These are phyloP conservation scores for Solanum piurae DNA, from an alignment of 257 asterid species.

Conservation along the genomic window DNA sequence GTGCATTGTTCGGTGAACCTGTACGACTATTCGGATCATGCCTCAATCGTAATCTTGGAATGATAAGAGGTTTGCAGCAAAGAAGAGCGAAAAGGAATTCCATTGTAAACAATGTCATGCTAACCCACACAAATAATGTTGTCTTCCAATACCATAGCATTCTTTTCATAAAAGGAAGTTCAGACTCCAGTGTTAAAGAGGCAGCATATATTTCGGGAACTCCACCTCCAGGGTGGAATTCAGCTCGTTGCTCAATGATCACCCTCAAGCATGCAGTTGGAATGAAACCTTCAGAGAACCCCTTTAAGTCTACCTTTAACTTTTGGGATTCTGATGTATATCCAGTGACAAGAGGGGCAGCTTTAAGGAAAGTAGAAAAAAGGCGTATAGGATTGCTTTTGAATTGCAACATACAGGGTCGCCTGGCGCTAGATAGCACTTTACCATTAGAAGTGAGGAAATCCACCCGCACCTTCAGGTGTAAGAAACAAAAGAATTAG, in stretches of 20 bases:
- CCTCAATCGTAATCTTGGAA: conserved; percentile 51
- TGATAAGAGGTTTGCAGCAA: conserved; percentile 56
- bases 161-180: conserved; percentile 57
- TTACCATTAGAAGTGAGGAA: conserved; percentile 51
- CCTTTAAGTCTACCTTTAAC: conserved; percentile 38
- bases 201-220: conserved; percentile 75
- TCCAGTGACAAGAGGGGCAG: conserved; percentile 64
- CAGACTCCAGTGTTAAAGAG: conserved; percentile 47
- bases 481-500: not conserved
- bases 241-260: conserved; percentile 66
- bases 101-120: conserved; percentile 51
- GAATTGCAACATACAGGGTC: conserved; percentile 66
- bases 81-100: conserved; percentile 59
- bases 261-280: conserved; percentile 73
- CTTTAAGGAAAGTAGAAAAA: conserved; percentile 47
- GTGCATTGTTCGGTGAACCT: conserved; percentile 12
- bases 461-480: conserved; percentile 63
- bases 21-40: conserved; percentile 8
- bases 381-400: conserved; percentile 65
- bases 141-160: conserved; percentile 67
- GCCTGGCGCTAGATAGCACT: conserved; percentile 43
- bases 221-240: conserved; percentile 57
- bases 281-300: conserved; percentile 40
- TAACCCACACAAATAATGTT: conserved; percentile 69
- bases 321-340: conserved; percentile 68